Conservation (phyloP, 2,329 filamentous ascomycete species). For the Epichloe glyceriae region DNA sequence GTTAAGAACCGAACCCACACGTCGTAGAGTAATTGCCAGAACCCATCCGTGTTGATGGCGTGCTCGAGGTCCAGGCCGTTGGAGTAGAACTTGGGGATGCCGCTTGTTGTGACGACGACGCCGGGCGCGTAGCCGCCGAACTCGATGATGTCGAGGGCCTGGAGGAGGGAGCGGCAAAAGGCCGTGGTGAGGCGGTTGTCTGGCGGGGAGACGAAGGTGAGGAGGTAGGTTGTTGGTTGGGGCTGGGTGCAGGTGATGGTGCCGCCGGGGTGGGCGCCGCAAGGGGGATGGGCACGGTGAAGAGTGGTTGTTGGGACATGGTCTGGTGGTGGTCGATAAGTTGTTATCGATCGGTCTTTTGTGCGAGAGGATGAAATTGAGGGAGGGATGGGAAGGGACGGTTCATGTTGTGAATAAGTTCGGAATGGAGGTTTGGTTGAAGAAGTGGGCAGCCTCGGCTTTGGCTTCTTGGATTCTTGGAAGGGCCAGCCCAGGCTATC, state of each 20-base stretch:
- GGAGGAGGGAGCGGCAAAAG: conserved; percentile 54
- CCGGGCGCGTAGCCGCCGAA: conserved; percentile 49
- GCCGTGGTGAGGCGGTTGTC: conserved; percentile 64
- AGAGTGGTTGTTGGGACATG: conserved; percentile 10
- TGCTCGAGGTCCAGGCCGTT: conserved; percentile 70
- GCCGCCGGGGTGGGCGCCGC: conserved; percentile 36
- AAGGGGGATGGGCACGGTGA: conserved; percentile 40
- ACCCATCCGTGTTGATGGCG: conserved; percentile 45
- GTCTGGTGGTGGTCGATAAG: background rate
- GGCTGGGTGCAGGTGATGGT: conserved; percentile 51
- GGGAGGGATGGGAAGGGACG: background rate
- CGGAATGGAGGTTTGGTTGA: background rate
- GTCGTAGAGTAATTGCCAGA: conserved; percentile 49
- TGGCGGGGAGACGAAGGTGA: conserved; percentile 56
- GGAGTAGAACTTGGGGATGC: conserved; percentile 66
- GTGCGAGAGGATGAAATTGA: background rate
- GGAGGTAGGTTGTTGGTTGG: conserved; percentile 50
- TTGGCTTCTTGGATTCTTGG: background rate
- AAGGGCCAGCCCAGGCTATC: background rate
- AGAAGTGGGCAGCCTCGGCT: background rate
- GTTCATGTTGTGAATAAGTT: no score
- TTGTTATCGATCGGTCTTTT: background rate
- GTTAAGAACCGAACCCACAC: conserved; percentile 48
- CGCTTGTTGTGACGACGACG: conserved; percentile 64
- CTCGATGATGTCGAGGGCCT: conserved; percentile 65